Evolutionary conservation across 805 yeast genomes (phyloP), one percentile per base, ranked within the genome.

Genomic region (Candida sonorensis): DNA sequence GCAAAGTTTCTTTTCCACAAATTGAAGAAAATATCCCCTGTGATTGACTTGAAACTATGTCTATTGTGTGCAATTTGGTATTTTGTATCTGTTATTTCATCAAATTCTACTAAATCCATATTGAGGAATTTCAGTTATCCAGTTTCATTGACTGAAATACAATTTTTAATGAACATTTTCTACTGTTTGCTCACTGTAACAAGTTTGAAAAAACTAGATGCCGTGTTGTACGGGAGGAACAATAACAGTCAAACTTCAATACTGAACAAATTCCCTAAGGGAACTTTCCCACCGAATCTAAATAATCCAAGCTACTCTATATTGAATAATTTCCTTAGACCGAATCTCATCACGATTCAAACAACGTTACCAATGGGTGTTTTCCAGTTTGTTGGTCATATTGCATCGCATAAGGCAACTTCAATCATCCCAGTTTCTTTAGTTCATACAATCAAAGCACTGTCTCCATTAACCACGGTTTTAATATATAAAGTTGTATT

Each of bases 281-380:
- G 78, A 5, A 66, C 75, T 17, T 57, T 73, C 35, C 77, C 82
- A 35, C 35, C 44, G 31, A 55, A 42, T 44, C 53, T 53, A 38
- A 50, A 38, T 40, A 33, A 22, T 34, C 43, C 42, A 49, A 44
- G 42, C 37, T 46, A 48, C 52, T 41, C 57, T 49, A 29, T 57
- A 47, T 11, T 30, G 4, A 23, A 40, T 17, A 55, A 61, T 20
- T 73, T 81, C 42, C 44, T 80, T 11, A 60, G 58, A 15, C 92
- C 94, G 16, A 64, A 75, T 2, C 43, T 53, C 29, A 50, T 66
- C 31, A 63, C 80, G 21, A 45, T 83, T 11, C 50, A 62, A 30
- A 79, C 86, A 10, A 85, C 95, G 0, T 72, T 85, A 15, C 97
- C 97, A 13, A 86, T 90, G 95, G 97, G 97, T 7, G 64, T 78